Conservation (phyloP, 163 green algal species). For the Botryococcus braunii region DNA sequence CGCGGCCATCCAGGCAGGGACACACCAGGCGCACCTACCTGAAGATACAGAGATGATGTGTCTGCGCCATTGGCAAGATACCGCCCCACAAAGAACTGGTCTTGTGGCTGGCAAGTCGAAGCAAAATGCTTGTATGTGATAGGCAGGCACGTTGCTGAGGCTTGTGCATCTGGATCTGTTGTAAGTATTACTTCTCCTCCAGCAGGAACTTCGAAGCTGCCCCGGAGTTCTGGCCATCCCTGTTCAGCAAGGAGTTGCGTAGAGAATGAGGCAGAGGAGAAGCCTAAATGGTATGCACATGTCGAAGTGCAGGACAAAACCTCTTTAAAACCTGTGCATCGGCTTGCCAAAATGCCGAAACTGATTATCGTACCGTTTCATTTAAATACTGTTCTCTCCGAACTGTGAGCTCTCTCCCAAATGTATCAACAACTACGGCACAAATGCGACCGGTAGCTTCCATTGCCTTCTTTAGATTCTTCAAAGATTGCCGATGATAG, state of each 20-base stretch:
- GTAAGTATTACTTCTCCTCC: background rate
- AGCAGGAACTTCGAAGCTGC: background rate
- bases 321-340: too few relatives aligned
- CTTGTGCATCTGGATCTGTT: slow-evolving; percentile 11
- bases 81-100: slow-evolving; percentile 34
- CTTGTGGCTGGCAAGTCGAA: background rate
- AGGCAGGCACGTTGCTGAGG: slow-evolving; percentile 2
- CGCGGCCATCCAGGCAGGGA: background rate
- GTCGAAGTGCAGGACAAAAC: slow-evolving; percentile 1
- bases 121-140: background rate
- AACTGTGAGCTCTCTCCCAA: slow-evolving; percentile 71
- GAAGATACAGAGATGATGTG: slow-evolving; percentile 59
- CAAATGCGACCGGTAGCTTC: slow-evolving; percentile 48
- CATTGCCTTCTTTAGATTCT: slow-evolving; percentile 64
- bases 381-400: slow-evolving; percentile 14
- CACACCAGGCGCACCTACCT: slow-evolving; percentile 17
- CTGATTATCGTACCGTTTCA: slow-evolving; percentile 22
- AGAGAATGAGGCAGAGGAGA: background rate
- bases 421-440: slow-evolving; percentile 73
- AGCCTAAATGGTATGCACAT: background rate
- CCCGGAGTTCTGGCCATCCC: too few relatives aligned
- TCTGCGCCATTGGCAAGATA: slow-evolving; percentile 83
- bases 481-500: slow-evolving; percentile 55
- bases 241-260: background rate
- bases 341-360: too few relatives aligned